These are phyloP conservation scores for Salisapilia sapeloensis DNA, from an alignment of 352 stramenopile species.

Conservation along the genomic window DNA sequence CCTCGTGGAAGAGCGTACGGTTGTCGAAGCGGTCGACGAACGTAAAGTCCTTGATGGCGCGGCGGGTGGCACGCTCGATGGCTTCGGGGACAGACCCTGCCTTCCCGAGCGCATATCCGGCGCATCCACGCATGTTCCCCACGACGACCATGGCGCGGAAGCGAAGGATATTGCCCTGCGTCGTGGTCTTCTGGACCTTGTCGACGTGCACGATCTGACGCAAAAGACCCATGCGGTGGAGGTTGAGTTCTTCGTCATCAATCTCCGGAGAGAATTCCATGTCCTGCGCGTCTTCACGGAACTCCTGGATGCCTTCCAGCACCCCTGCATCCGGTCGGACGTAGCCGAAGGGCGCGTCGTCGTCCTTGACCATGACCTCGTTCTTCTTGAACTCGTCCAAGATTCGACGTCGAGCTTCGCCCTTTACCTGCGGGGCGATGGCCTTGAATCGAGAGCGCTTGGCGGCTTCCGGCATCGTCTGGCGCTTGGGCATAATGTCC, in stretches of 20 bases:
- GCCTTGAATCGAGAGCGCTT: conserved; percentile 63
- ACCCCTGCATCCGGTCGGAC: conserved; percentile 38
- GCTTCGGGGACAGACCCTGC: conserved; percentile 75
- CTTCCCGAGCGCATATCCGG: conserved; percentile 89
- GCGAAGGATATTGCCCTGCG: conserved; percentile 83
- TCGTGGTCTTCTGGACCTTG: conserved; percentile 80
- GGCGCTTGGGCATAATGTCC: conserved; percentile 33
- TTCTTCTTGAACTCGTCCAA: conserved; percentile 71
- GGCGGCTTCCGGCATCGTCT: conserved; percentile 55
- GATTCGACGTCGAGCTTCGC: conserved; percentile 56
- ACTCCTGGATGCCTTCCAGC: conserved; percentile 39
- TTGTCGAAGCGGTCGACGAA: conserved; percentile 91
- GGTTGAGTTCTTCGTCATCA: conserved; percentile 41
- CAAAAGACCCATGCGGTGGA: conserved; percentile 44
- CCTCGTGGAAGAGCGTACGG: conserved; percentile 81
- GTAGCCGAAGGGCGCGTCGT: conserved; percentile 20
- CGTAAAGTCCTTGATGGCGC: conserved; percentile 88
- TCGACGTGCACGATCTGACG: conserved; percentile 74
- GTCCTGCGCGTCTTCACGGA: conserved; percentile 54
- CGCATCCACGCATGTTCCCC: conserved; percentile 86
- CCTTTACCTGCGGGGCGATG: conserved; percentile 52
- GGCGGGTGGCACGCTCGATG: conserved; percentile 76
- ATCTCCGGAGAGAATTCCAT: conserved; percentile 51
- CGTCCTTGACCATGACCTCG: conserved; percentile 36
- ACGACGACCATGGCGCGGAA: conserved; percentile 89